Base-by-base conservation (phyloP, 306 rosid genomes). In the Ormosia semicastrata region DNA sequence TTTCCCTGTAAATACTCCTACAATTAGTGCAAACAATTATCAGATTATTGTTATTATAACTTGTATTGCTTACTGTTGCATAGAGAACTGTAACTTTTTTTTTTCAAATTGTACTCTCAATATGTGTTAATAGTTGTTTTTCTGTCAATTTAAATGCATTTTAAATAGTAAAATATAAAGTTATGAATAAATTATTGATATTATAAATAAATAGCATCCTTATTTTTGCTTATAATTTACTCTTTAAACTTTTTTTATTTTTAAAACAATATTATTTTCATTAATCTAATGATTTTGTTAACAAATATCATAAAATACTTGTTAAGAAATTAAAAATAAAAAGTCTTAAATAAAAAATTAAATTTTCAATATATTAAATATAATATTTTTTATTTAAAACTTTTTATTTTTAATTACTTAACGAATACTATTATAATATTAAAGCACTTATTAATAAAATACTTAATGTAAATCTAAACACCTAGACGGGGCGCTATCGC, bases 191-290 rank as follows among this genome's bases (percentile, higher is more conserved):
- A 0, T n/a, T 6, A 34, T 57, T 17, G n/a, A 66, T 43, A 15
- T n/a, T 56, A 41, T 15, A 52, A 43, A 46, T 12, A 70, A 12
- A 34, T 46, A 59, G 59, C 2, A 5, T 34, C 8, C 39, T 7
- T 32, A 44, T 5, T 17, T 57, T 71, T 59, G 44, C 64, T 76
- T 80, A 71, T 0, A 47, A 18, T 47, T 70, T 79, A 70, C 71
- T 58, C 71, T 17, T 39, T 54, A 12, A 40, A 30, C 49, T 32
- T 67, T 32, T 67, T 78, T 56, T 29, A 0, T 0, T 29, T 37
- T 39, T 2, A 13, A 52, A 66, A 78, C 17, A 67, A 67, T 67
- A 14, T 6, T 4, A 44, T 77, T 40, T 2, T 30, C 14, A 12
- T 30, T 78, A 66, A 53, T 24, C 24, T 24, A 24, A 24, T 24